Percentiles rank a stretch among this genome's conserved stretches.
phyloP scores from a whole-genome alignment of 2,329 filamentous ascomycete genomes.

The Lasiodiplodia sp. region DNA sequence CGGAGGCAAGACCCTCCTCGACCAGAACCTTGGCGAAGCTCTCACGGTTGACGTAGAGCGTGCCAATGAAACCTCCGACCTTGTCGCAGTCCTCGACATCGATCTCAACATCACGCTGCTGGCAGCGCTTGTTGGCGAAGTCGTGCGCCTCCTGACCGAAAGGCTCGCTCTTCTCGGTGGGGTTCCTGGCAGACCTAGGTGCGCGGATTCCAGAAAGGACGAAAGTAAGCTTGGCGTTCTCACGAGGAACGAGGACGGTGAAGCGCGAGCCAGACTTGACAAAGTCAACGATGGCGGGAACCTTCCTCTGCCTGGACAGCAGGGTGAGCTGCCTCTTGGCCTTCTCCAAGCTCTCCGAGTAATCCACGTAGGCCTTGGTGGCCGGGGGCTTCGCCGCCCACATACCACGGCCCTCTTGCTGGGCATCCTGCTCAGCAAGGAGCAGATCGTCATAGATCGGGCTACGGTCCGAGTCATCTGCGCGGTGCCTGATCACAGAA shows the following conservation, averaged over 20 bases:
- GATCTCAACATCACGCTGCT: slow-evolving; percentile 95
- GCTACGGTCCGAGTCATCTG: slow-evolving; percentile 92
- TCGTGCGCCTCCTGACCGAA: slow-evolving; percentile 96
- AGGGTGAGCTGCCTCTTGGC: slow-evolving; percentile 92
- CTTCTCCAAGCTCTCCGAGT: slow-evolving; percentile 91
- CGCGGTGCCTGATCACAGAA: slow-evolving; percentile 91
- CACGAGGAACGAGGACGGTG: slow-evolving; percentile 87
- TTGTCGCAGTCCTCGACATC: slow-evolving; percentile 96
- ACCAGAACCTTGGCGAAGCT: slow-evolving; percentile 93
- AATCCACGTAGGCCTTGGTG: slow-evolving; percentile 82
- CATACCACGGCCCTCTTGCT: slow-evolving; percentile 90
- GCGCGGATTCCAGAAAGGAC: slow-evolving; percentile 93
- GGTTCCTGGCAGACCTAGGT: slow-evolving; percentile 82
- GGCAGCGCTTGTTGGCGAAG: slow-evolving; percentile 83
- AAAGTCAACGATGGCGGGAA: slow-evolving; percentile 93
- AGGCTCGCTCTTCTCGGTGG: slow-evolving; percentile 84
- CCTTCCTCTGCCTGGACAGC: slow-evolving; percentile 87
- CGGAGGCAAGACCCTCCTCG: slow-evolving; percentile 90
- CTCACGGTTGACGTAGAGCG: slow-evolving; percentile 90
- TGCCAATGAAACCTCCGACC: slow-evolving; percentile 95
- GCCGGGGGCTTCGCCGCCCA: slow-evolving; percentile 91
- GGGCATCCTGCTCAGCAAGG: slow-evolving; percentile 79
- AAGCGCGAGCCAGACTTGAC: slow-evolving; percentile 97
- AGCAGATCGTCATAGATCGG: slow-evolving; percentile 92
- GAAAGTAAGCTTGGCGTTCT: slow-evolving; percentile 93